These are phyloP conservation scores for Brassica hybrid DNA, from an alignment of 441 rosid species.

Conservation along the genomic window DNA sequence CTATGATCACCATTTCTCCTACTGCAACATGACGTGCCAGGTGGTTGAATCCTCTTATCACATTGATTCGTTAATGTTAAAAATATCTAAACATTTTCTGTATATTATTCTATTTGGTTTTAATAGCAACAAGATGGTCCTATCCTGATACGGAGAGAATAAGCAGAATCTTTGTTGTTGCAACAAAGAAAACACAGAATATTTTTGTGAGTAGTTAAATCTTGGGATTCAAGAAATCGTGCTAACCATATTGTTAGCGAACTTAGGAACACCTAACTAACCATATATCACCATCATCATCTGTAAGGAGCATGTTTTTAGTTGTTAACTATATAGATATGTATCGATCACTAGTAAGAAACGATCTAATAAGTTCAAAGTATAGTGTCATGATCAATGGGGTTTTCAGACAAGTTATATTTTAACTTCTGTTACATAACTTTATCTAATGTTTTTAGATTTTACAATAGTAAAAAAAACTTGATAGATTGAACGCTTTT, in stretches of 20 bases:
- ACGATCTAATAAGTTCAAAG: not conserved
- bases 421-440: not conserved
- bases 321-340: not conserved
- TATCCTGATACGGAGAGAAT: constrained; percentile 1
- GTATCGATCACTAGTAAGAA: not conserved
- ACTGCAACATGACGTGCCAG: constrained; percentile 21
- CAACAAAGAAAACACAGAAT: not conserved
- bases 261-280: not conserved
- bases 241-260: not conserved
- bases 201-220: not conserved
- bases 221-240: not conserved
- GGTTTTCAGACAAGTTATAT: not conserved
- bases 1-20: constrained; percentile 28
- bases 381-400: not conserved
- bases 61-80: not conserved
- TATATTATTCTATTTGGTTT: not conserved
- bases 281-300: not conserved
- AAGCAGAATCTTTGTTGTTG: not conserved
- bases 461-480: constrained; percentile 8
- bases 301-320: not conserved
- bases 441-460: not conserved
- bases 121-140: not conserved
- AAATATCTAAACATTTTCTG: constrained; percentile 6
- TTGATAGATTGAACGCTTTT: not conserved
- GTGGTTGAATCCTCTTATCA: not conserved